Percentiles rank a stretch among this genome's conserved stretches.
Conservation (phyloP, 2,329 filamentous ascomycete species). For the Pyrenophora teres region DNA sequence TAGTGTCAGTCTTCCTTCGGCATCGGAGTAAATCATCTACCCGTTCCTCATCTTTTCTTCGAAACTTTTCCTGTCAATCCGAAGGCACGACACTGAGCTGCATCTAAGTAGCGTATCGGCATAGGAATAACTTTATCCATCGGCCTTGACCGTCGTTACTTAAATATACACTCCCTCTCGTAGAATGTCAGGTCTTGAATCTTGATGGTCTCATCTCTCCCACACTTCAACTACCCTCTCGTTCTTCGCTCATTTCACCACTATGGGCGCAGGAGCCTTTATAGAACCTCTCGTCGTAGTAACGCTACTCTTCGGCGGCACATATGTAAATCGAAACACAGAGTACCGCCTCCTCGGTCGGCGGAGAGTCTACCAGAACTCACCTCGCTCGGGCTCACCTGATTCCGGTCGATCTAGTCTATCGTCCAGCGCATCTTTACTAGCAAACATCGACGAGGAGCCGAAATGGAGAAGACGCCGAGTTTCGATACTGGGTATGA, state of each 20-base stretch:
- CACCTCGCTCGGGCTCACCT: constrained; percentile 46
- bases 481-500: constrained; percentile 53
- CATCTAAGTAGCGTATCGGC: neutral
- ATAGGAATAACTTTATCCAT: neutral
- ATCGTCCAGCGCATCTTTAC: constrained; percentile 50
- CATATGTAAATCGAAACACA: constrained; percentile 63
- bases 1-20: neutral
- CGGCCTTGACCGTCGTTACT: neutral
- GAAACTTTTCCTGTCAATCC: too few species aligned
- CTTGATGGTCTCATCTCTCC: neutral
- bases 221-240: neutral
- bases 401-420: constrained; percentile 51
- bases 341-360: constrained; percentile 44
- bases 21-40: neutral
- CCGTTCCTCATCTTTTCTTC: neutral
- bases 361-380: constrained; percentile 23
- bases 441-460: constrained; percentile 46
- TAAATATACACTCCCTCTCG: neutral
- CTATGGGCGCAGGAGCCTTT: constrained; percentile 62
- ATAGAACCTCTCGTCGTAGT: constrained; percentile 67
- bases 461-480: constrained; percentile 57
- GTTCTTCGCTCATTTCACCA: constrained; percentile 10
- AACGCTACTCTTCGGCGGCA: constrained; percentile 63
- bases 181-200: too few species aligned
- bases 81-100: constrained; percentile 1